Evolutionary conservation across 345 rosid species (phyloP), one percentile per base, ranked within the genome.

Genomic region (Sisymbrium irio): DNA sequence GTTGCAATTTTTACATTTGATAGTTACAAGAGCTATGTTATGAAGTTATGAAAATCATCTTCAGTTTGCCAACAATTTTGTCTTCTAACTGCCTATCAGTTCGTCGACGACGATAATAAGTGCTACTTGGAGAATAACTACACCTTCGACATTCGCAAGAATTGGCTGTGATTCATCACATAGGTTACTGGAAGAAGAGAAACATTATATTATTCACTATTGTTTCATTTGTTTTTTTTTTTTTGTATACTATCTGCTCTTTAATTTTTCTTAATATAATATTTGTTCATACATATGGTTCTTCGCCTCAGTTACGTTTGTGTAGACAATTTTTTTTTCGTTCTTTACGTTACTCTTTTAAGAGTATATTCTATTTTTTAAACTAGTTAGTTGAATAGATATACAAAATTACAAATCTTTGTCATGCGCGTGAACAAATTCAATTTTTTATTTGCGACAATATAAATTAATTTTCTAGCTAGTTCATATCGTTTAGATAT

Each of bases 91-190:
- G 13, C 59, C 14, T 62, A 55, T 65, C 86, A 89, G 95, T 89
- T 89, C 67, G 59, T 87, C 51, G 95, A 89, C 59, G 95, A 89
- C 68, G 95, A 89, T 78, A 79, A 89, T 62, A 87, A 72, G 75
- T 87, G 95, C 83, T 80, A 89, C 82, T 70, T 89, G 84, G 95
- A 89, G 88, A 86, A 87, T 69, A 87, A 87, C 78, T 89, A 87
- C 60, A 87, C 81, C 37, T 89, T 89, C 8, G 95, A 85, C 68
- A 89, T 89, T 76, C 84, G 91, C 19, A 89, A 81, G 77, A 87
- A 87, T 4, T 89, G 91, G 91, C 65, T 60, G 45, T 69, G 69
- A 76, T 49, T 59, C 35, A 56, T 11, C 33, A 13, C 40, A 33
- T 33, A 27, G 32, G 44, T 64, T 65, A 28, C 17, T 33, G 9